A percentile compares a stretch with the other conserved stretches of the same genome.
Evolutionary conservation across 1,284 basidiomycete species (phyloP).

Genomic region (Moniliophthora roreri): DNA sequence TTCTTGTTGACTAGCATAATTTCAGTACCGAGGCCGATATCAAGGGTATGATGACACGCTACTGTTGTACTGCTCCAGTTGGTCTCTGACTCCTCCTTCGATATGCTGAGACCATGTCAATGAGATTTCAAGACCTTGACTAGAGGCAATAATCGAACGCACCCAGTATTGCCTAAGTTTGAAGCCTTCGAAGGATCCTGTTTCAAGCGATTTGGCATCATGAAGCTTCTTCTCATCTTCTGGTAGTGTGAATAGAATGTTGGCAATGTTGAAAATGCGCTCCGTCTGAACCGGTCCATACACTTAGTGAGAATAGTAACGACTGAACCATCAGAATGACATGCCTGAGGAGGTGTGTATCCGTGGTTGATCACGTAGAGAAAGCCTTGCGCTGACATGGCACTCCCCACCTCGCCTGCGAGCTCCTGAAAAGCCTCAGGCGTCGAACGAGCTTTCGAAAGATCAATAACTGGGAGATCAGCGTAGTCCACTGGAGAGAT

Average conservation of each 20-base stretch:
- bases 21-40: too few relatives aligned
- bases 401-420: slow-evolving; percentile 38
- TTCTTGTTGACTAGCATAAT: slow-evolving; percentile 55
- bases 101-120: slow-evolving; percentile 16
- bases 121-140: background rate
- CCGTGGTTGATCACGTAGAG: slow-evolving; percentile 41
- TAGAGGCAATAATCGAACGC: slow-evolving; percentile 6
- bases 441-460: slow-evolving; percentile 33
- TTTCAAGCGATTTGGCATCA: slow-evolving; percentile 45
- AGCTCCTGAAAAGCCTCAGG: slow-evolving; percentile 37
- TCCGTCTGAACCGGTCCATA: slow-evolving; percentile 36
- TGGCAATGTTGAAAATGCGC: slow-evolving; percentile 64
- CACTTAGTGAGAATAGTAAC: too few relatives aligned
- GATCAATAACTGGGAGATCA: slow-evolving; percentile 43
- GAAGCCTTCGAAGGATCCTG: slow-evolving; percentile 59
- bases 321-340: background rate
- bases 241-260: slow-evolving; percentile 53
- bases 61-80: slow-evolving; percentile 61
- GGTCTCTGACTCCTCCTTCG: slow-evolving; percentile 35
- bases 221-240: slow-evolving; percentile 59
- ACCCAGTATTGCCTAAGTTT: slow-evolving; percentile 60
- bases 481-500: slow-evolving; percentile 44
- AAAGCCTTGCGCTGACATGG: slow-evolving; percentile 42
- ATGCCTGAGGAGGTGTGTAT: slow-evolving; percentile 2
- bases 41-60: slow-evolving; percentile 29